A percentile compares a stretch with the other conserved stretches of the same genome.
Conservation (phyloP, 2,329 filamentous ascomycete species). For the Trichoderma citrinoviride region DNA sequence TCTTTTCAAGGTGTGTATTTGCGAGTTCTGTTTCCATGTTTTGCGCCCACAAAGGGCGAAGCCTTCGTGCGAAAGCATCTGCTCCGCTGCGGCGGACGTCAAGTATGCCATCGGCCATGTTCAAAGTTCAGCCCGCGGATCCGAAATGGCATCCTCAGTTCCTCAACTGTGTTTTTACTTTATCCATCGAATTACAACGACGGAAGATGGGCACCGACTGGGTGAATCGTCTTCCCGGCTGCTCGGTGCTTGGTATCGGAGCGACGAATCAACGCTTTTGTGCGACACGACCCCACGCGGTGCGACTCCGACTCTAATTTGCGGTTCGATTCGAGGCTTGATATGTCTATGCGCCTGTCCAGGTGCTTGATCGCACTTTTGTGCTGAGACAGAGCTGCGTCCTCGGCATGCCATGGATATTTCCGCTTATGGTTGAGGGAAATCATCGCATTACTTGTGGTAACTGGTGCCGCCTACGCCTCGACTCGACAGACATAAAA, state of each 20-base stretch:
- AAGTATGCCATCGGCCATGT: not conserved
- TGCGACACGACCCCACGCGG: slow-evolving; percentile 19
- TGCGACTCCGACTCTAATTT: slow-evolving; percentile 11
- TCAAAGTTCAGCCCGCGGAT: slow-evolving; percentile 5
- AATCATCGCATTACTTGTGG: not conserved
- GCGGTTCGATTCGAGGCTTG: not conserved
- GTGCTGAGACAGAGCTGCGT: not conserved
- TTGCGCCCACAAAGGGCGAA: not conserved
- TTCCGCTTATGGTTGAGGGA: not conserved
- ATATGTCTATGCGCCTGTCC: not conserved
- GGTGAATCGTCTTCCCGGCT: not conserved
- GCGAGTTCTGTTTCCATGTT: not conserved
- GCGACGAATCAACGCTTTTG: slow-evolving; percentile 1
- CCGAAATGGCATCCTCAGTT: not conserved
- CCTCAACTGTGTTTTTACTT: not conserved
- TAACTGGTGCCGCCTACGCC: not conserved
- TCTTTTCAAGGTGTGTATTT: slow-evolving; percentile 10
- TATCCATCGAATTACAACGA: not conserved
- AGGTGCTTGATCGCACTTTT: not conserved
- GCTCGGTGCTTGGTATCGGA: not conserved
- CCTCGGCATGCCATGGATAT: not conserved
- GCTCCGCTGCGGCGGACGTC: not conserved
- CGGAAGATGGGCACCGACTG: not conserved
- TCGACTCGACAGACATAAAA: not conserved
- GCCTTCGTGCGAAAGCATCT: too few relatives aligned